Conservation (phyloP, 2,329 filamentous ascomycete species). For the Arthrobotrys conoides region DNA sequence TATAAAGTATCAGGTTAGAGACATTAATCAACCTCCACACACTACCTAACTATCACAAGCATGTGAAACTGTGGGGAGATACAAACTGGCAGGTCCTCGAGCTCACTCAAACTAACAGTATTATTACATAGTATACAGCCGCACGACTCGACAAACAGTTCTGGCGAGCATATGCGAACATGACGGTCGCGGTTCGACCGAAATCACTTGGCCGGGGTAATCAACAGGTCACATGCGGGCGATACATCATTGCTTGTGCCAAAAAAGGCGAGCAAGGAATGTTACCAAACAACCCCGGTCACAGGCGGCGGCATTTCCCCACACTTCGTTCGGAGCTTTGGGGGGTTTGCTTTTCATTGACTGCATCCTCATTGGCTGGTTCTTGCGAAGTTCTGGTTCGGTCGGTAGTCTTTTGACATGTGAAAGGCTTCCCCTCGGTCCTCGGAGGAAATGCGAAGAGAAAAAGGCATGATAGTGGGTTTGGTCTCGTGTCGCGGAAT, state of each 20-base stretch:
- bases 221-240: conserved; percentile 44
- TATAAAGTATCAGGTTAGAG: conserved; percentile 14
- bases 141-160: no score
- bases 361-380: conserved; percentile 38
- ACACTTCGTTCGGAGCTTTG: conserved; percentile 49
- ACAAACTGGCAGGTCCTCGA: conserved; percentile 21
- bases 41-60: conserved; percentile 16
- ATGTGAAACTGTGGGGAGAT: conserved; percentile 53
- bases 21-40: background rate
- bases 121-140: no score
- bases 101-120: background rate
- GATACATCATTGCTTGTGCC: conserved; percentile 27
- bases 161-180: conserved; percentile 18
- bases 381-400: background rate
- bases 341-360: conserved; percentile 30
- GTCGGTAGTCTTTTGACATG: conserved; percentile 27
- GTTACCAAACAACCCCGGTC: no score
- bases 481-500: conserved; percentile 20
- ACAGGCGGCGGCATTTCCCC: conserved; percentile 37
- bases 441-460: conserved; percentile 54
- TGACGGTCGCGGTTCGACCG: conserved; percentile 25
- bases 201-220: conserved; percentile 9
- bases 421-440: conserved; percentile 52
- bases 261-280: background rate
- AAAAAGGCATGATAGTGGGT: background rate